These are phyloP conservation scores for Hortaea sp. DNA, from an alignment of 2,329 filamentous ascomycete species.

Conservation along the genomic window DNA sequence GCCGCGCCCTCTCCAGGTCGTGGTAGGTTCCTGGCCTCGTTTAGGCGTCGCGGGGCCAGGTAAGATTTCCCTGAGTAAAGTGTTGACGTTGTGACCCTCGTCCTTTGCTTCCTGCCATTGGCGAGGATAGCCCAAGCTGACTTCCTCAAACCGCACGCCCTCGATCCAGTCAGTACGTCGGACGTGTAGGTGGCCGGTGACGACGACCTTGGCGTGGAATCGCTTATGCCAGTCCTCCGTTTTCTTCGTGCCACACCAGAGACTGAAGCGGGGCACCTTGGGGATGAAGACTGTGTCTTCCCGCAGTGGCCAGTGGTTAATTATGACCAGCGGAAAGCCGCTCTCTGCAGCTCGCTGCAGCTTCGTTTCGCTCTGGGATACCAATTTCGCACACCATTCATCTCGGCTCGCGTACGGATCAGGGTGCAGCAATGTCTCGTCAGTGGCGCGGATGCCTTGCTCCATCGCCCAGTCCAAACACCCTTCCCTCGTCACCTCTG, in stretches of 20 bases:
- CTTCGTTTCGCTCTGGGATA: constrained; percentile 31
- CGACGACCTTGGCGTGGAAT: constrained; percentile 38
- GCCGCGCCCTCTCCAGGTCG: constrained; percentile 7
- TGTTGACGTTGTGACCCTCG: constrained; percentile 34
- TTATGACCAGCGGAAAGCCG: constrained; percentile 31
- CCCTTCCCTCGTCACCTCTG: constrained; percentile 36
- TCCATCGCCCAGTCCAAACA: constrained; percentile 39
- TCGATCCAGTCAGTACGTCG: constrained; percentile 38
- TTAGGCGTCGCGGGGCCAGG: constrained; percentile 26
- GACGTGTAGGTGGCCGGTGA: constrained; percentile 38
- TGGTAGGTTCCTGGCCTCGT: constrained; percentile 8
- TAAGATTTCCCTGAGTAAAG: constrained; percentile 36
- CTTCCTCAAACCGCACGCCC: constrained; percentile 37
- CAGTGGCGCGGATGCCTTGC: constrained; percentile 35
- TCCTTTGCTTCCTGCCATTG: constrained; percentile 37
- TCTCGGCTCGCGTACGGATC: constrained; percentile 35
- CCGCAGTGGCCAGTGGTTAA: constrained; percentile 38
- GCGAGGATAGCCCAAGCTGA: constrained; percentile 37
- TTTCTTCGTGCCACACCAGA: constrained; percentile 40
- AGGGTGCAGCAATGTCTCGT: constrained; percentile 36
- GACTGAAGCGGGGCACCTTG: constrained; percentile 32
- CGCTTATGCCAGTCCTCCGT: constrained; percentile 37
- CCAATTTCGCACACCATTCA: constrained; percentile 35
- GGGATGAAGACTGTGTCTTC: constrained; percentile 35
- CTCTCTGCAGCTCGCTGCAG: constrained; percentile 23